phyloP scores from a whole-genome alignment of 805 yeast genomes.

The Cyberlindnera maritima region DNA sequence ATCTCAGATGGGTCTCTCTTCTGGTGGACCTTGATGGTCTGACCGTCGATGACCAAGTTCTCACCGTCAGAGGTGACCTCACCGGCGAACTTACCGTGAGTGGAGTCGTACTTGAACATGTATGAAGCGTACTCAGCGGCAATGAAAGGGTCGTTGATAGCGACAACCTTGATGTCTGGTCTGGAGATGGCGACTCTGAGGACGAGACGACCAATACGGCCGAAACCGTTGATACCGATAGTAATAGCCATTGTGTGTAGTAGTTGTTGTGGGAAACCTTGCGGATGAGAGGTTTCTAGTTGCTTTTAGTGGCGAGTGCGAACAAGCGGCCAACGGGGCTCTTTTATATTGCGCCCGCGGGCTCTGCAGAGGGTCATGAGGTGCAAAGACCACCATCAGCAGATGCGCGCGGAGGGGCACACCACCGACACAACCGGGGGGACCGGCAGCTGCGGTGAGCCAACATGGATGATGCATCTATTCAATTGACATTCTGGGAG shows the following conservation, averaged over 20 bases:
- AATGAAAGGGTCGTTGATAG: slow-evolving; percentile 90
- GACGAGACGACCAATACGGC: slow-evolving; percentile 90
- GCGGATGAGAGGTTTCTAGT: background rate
- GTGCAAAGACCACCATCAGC: slow-evolving; percentile 14
- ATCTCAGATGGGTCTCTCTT: slow-evolving; percentile 83
- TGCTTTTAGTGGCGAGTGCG: background rate
- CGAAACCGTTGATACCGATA: slow-evolving; percentile 91
- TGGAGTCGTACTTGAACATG: slow-evolving; percentile 94
- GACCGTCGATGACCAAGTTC: slow-evolving; percentile 65
- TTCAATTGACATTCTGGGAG: background rate
- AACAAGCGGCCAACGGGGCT: background rate
- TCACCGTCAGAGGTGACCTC: slow-evolving; percentile 58
- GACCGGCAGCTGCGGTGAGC: background rate
- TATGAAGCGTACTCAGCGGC: slow-evolving; percentile 88
- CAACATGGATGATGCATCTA: background rate
- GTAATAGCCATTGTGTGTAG: slow-evolving; percentile 23
- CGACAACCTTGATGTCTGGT: slow-evolving; percentile 63
- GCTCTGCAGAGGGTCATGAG: slow-evolving; percentile 9
- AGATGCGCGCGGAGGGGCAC: slow-evolving; percentile 9
- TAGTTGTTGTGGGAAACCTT: slow-evolving; percentile 1
- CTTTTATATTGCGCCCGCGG: slow-evolving; percentile 4
- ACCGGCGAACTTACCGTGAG: slow-evolving; percentile 85
- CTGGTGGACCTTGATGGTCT: slow-evolving; percentile 63
- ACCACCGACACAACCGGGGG: background rate
- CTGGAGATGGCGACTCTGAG: slow-evolving; percentile 69